Evolutionary conservation across 129 eudicot species (phyloP).

Genomic region (Chrysanthemum seticuspe): DNA sequence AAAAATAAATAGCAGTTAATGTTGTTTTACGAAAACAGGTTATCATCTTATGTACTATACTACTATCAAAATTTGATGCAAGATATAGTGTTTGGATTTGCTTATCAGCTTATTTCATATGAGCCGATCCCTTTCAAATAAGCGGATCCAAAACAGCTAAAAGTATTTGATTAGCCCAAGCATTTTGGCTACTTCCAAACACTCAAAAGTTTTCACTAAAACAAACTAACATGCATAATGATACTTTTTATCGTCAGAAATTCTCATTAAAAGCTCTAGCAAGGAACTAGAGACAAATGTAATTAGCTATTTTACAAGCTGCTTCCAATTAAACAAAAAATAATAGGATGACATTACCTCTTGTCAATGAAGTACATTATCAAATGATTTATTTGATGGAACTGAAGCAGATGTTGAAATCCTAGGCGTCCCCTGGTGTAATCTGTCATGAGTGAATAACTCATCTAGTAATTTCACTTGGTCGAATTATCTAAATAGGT

Average conservation of each 20-base stretch:
- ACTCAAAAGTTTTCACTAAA: too few relatives aligned
- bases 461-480: neutral
- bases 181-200: too few relatives aligned
- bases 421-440: constrained; percentile 82
- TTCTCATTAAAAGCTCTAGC: too few relatives aligned
- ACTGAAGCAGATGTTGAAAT: constrained; percentile 71
- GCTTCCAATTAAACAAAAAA: neutral
- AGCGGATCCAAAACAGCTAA: neutral
- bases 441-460: constrained; percentile 20
- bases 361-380: neutral
- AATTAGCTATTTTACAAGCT: too few relatives aligned
- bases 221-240: too few relatives aligned
- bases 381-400: constrained; percentile 51
- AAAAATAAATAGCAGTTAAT: too few relatives aligned
- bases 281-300: too few relatives aligned
- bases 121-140: neutral
- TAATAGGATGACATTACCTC: neutral
- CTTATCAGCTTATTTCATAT: too few relatives aligned
- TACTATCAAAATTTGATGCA: neutral
- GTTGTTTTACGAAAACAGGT: too few relatives aligned
- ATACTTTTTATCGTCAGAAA: too few relatives aligned
- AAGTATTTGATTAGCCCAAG: too few relatives aligned
- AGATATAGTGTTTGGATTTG: neutral
- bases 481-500: neutral
- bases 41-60: too few relatives aligned